Evolutionary conservation across 495 filamentous ascomycete species (phyloP).

Genomic region (Penicillium flavigenum): DNA sequence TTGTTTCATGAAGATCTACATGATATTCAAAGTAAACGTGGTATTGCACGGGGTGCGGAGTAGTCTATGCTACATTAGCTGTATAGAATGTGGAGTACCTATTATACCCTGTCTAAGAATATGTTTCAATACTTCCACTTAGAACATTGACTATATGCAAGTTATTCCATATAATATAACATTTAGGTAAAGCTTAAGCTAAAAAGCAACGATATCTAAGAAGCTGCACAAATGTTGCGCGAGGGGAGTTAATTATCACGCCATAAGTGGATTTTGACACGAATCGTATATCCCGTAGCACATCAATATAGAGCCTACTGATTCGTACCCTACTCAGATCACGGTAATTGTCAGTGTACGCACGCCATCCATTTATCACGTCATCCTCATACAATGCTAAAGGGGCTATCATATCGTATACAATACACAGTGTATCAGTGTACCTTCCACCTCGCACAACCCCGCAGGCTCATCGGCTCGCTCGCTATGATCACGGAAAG

Average conservation of each 20-base stretch:
- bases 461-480: constrained; percentile 6
- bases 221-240: no score
- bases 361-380: constrained; percentile 20
- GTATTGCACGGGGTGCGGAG: neutral
- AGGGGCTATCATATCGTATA: neutral
- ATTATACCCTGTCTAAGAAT: no score
- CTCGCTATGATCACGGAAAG: neutral
- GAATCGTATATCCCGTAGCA: neutral
- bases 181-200: no score
- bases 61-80: neutral
- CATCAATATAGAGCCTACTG: no score
- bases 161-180: no score
- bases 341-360: constrained; percentile 1
- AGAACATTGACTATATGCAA: no score
- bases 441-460: neutral
- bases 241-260: constrained; percentile 14
- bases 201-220: no score
- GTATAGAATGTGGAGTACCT: no score
- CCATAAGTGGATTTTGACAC: constrained; percentile 14
- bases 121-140: no score
- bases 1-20: neutral
- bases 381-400: neutral
- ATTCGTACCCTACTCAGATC: neutral
- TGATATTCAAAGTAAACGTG: no score
- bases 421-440: no score